Evolutionary conservation across 257 asterid genomes (phyloP).

Genomic region (Solanum habrochaites): DNA sequence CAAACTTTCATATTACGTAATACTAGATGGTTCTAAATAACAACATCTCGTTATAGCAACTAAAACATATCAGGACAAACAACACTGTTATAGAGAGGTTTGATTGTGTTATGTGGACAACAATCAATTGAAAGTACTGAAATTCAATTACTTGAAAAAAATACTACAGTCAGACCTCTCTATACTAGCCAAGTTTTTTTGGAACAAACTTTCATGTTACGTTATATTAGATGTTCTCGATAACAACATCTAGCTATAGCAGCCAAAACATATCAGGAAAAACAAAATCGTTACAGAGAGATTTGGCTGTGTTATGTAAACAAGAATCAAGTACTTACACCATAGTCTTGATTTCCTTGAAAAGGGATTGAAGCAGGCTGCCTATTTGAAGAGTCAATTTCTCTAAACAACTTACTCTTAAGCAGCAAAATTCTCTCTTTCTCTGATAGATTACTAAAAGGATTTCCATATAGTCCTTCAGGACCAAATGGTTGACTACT

Average conservation of each 20-base stretch:
- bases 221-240: neutral
- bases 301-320: neutral
- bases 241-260: neutral
- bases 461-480: conserved; percentile 23
- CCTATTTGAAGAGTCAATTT: conserved; percentile 3
- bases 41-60: neutral
- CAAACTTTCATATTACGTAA: neutral
- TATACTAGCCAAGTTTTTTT: neutral
- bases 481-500: neutral
- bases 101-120: neutral
- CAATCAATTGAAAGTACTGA: conserved; percentile 11
- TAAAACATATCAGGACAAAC: neutral
- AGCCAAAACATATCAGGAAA: neutral
- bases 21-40: neutral
- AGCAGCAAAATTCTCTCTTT: conserved; percentile 39
- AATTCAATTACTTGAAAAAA: neutral
- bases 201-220: neutral
- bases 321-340: conserved; percentile 24
- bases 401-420: conserved; percentile 50
- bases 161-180: too few species aligned
- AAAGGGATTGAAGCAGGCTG: conserved; percentile 13
- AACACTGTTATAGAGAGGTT: neutral
- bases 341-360: conserved; percentile 24
- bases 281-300: neutral
- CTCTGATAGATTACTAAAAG: conserved; percentile 36